Evolutionary conservation across 768 basidiomycete genomes (phyloP).

Genomic region (Rhodotorula diobovata): DNA sequence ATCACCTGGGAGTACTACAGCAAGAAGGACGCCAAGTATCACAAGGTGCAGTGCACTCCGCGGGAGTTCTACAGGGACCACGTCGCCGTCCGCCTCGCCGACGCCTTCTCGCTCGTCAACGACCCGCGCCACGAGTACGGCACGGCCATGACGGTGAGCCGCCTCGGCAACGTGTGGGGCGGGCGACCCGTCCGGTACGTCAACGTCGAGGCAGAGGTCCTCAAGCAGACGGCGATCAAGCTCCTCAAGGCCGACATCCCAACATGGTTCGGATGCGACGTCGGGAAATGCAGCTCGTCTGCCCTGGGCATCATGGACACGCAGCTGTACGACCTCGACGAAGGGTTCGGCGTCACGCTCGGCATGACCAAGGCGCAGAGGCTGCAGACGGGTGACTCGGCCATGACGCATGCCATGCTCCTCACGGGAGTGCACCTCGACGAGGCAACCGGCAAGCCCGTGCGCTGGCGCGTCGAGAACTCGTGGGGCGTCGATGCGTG

Average conservation of each 20-base stretch:
- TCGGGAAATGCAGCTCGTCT: conserved; percentile 75
- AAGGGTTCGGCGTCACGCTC: conserved; percentile 75
- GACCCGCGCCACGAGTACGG: conserved; percentile 79
- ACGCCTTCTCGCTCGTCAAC: conserved; percentile 80
- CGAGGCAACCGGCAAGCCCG: conserved; percentile 58
- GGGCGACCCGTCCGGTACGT: conserved; percentile 71
- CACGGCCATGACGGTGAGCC: conserved; percentile 83
- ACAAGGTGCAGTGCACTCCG: conserved; percentile 68
- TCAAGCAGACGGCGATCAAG: conserved; percentile 76
- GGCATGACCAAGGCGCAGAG: conserved; percentile 80
- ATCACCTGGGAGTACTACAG: conserved; percentile 89
- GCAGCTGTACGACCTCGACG: conserved; percentile 52
- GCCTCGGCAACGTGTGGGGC: conserved; percentile 88
- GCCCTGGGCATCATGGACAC: conserved; percentile 79
- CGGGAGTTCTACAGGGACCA: conserved; percentile 66
- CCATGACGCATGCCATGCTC: conserved; percentile 81
- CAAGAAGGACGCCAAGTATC: conserved; percentile 60
- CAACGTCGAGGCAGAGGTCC: conserved; percentile 44
- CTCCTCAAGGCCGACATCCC: conserved; percentile 38
- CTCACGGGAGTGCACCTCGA: conserved; percentile 27
- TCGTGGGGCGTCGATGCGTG: conserved; percentile 77
- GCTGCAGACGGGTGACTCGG: conserved; percentile 71
- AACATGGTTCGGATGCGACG: conserved; percentile 74
- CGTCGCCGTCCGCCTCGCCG: conserved; percentile 53
- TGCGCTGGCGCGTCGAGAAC: conserved; percentile 97